Percentiles rank a stretch among this genome's conserved stretches.
These are phyloP conservation scores for Torulaspora globosa DNA, from an alignment of 1,139 yeast genomes.

Conservation along the genomic window DNA sequence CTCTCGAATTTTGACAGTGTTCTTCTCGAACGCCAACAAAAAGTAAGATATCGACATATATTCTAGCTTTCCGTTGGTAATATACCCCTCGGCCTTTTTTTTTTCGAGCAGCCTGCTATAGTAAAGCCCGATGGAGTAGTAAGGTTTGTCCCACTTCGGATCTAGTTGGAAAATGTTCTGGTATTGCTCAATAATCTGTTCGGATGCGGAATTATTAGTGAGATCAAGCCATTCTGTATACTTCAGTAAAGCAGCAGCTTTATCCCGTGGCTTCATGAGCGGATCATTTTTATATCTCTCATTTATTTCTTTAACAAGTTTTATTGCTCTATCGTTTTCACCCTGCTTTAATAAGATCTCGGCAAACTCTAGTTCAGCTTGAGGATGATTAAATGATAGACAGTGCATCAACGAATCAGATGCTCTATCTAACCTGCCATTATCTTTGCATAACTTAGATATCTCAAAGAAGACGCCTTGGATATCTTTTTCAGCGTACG, in stretches of 20 bases:
- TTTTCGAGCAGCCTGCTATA: slow-evolving; percentile 74
- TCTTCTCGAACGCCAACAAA: slow-evolving; percentile 62
- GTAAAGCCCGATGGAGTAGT: slow-evolving; percentile 76
- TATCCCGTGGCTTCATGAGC: slow-evolving; percentile 30
- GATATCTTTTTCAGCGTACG: slow-evolving; percentile 41
- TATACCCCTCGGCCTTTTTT: slow-evolving; percentile 40
- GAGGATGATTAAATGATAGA: slow-evolving; percentile 40
- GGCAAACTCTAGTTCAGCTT: slow-evolving; percentile 76
- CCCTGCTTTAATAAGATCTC: slow-evolving; percentile 88
- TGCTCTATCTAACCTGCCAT: slow-evolving; percentile 68
- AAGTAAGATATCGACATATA: slow-evolving; percentile 61
- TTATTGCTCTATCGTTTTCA: slow-evolving; percentile 80
- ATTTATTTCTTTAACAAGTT: slow-evolving; percentile 50
- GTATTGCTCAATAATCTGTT: slow-evolving; percentile 68
- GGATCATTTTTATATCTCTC: slow-evolving; percentile 27
- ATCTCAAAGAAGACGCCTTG: slow-evolving; percentile 54
- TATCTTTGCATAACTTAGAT: slow-evolving; percentile 65
- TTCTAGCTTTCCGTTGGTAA: slow-evolving; percentile 60
- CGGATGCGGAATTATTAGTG: slow-evolving; percentile 80
- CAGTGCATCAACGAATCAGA: slow-evolving; percentile 71
- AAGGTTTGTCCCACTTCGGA: slow-evolving; percentile 70
- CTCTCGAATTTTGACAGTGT: slow-evolving; percentile 70
- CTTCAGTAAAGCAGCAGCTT: slow-evolving; percentile 59
- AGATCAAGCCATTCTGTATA: slow-evolving; percentile 87
- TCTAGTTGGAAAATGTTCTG: slow-evolving; percentile 55